Evolutionary conservation across 108 stramenopile species (phyloP), one percentile per base, ranked within the genome.

Genomic region (Nitzschia inconspicua): DNA sequence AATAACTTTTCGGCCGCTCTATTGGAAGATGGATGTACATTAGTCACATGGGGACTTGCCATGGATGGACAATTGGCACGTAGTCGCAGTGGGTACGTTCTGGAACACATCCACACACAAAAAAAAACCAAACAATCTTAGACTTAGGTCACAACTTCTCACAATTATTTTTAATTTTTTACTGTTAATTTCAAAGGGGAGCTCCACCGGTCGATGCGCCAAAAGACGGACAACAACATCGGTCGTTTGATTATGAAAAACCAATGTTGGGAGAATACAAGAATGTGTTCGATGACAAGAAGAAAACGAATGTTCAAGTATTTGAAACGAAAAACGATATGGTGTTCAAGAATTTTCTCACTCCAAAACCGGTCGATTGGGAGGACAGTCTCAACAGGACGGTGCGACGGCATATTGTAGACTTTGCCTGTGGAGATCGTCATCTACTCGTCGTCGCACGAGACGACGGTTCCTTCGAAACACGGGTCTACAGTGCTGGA

Each of bases 401-500:
- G 8, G 19, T 0, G 0, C 58, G 67, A 44, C 55, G 48, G 13
- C 2, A 24, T 14, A 78, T 94, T 19, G 8, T 83, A 50, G 50
- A 67, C 23, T 60, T 98, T 24, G 85, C 90, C 2, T 86, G 89
- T 61, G 93, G 98, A 7, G 70, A 63, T 7, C 79, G 79, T 66
- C 96, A 97, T 67, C 57, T 89, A 8, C 44, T 98, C 29, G 90
- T 89, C 6, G 75, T 92, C 14, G 75, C 86, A 23, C 71, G 77
- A 16, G 77, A 77, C 22, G 59, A 35, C 13, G 63, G 54, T 16
- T 53, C 53, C 1, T 44, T 64, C 0, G 35, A 52, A 18, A 53
- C 70, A 8, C 22, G 27, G 31, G 78, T 96, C 8, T 95, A 80
- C 63, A 63, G 80, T 7, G 67, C 77, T 52, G 98, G 98, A 11